Conservation (phyloP, 1,284 basidiomycete species). For the Trichosporon inkin region DNA sequence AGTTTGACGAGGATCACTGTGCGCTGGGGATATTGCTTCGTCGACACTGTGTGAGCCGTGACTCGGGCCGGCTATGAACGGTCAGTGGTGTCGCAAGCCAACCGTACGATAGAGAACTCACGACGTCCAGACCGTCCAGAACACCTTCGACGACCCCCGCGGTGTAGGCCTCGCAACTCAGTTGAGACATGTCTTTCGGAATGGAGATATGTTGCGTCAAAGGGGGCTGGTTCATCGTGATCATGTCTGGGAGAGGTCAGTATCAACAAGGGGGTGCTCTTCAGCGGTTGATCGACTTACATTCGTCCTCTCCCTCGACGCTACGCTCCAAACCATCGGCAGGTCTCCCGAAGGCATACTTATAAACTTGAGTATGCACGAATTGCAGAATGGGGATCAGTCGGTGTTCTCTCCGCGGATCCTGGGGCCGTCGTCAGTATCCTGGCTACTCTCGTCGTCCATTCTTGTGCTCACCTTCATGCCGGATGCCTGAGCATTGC, state of each 20-base stretch:
- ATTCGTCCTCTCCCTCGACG: conserved; percentile 93
- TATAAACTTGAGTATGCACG: conserved; percentile 90
- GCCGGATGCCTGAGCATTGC: conserved; percentile 43
- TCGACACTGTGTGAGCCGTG: conserved; percentile 90
- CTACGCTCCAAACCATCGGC: conserved; percentile 94
- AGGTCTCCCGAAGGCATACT: conserved; percentile 83
- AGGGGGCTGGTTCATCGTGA: conserved; percentile 91
- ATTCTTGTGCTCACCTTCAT: conserved; percentile 52
- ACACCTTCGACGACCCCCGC: conserved; percentile 97
- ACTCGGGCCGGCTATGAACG: conserved; percentile 79
- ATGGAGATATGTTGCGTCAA: conserved; percentile 88
- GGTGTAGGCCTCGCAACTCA: conserved; percentile 93
- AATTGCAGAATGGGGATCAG: conserved; percentile 84
- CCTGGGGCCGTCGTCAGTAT: conserved; percentile 59
- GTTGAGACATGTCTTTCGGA: conserved; percentile 85
- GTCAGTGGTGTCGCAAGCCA: neutral
- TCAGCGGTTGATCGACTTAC: conserved; percentile 54
- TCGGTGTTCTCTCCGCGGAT: conserved; percentile 80
- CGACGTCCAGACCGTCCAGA: conserved; percentile 89
- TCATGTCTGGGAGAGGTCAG: conserved; percentile 69
- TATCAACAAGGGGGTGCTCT: neutral
- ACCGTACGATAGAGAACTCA: conserved; percentile 52
- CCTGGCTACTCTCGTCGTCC: too few species aligned
- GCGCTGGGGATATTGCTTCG: conserved; percentile 69
- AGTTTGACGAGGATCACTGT: conserved; percentile 93